These are phyloP conservation scores for Irpex sp. DNA, from an alignment of 1,284 basidiomycete species.

Conservation along the genomic window DNA sequence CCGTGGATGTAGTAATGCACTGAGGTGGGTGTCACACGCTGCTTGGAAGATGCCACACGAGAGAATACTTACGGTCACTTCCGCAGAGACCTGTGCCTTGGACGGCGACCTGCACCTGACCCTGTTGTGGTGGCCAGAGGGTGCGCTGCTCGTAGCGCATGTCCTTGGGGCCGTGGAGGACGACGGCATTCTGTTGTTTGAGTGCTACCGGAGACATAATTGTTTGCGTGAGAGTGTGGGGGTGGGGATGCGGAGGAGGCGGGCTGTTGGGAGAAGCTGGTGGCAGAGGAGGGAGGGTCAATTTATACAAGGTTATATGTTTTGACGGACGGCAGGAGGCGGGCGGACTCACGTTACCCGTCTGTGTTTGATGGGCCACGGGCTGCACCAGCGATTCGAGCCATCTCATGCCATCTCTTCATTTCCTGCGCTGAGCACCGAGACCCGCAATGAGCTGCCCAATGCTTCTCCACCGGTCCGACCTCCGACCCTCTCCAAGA, in stretches of 20 bases:
- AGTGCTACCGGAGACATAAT: slow-evolving; percentile 58
- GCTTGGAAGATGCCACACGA: slow-evolving; percentile 6
- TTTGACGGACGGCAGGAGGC: not conserved
- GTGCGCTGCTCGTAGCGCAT: slow-evolving; percentile 68
- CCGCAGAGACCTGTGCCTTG: slow-evolving; percentile 90
- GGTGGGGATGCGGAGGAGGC: slow-evolving; percentile 15
- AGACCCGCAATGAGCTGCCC: not conserved
- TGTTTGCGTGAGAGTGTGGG: slow-evolving; percentile 12
- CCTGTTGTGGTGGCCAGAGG: slow-evolving; percentile 61
- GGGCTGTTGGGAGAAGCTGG: slow-evolving; percentile 19
- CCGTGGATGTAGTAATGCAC: slow-evolving; percentile 90
- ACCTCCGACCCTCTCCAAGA: not conserved
- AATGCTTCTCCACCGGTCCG: slow-evolving; percentile 3
- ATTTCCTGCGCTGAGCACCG: not conserved
- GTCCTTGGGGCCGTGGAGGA: slow-evolving; percentile 71
- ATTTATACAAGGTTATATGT: slow-evolving; percentile 20
- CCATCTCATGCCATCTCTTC: not conserved
- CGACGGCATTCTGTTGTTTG: slow-evolving; percentile 56
- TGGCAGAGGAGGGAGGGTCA: slow-evolving; percentile 11
- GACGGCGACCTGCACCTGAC: slow-evolving; percentile 73
- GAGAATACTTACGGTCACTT: slow-evolving; percentile 68
- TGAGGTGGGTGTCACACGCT: slow-evolving; percentile 28
- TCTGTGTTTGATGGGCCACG: not conserved
- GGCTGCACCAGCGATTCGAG: not conserved
- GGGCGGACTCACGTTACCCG: not conserved